phyloP scores from a whole-genome alignment of 768 basidiomycete genomes.

The Russula emetica region DNA sequence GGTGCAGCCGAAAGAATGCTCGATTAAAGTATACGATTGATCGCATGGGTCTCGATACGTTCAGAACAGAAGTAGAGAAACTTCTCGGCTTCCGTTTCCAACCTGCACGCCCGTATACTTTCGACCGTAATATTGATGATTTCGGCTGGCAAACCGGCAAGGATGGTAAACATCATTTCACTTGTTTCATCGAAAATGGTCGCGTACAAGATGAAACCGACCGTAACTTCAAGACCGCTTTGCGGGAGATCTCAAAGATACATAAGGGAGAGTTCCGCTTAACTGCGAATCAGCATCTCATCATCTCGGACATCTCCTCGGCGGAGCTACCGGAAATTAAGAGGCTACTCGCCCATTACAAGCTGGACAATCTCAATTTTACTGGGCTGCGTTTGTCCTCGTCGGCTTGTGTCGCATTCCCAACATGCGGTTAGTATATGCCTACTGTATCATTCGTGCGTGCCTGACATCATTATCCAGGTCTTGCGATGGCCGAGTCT shows the following conservation, averaged over 20 bases:
- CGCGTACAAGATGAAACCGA: constrained; percentile 93
- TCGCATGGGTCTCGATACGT: constrained; percentile 83
- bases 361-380: constrained; percentile 80
- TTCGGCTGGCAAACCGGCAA: constrained; percentile 89
- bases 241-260: constrained; percentile 87
- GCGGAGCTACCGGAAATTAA: constrained; percentile 77
- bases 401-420: constrained; percentile 96
- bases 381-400: constrained; percentile 80
- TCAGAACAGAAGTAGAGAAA: constrained; percentile 87
- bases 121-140: constrained; percentile 88
- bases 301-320: constrained; percentile 76
- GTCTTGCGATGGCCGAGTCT: constrained; percentile 76
- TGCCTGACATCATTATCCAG: constrained; percentile 32
- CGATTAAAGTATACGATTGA: constrained; percentile 97
- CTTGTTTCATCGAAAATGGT: constrained; percentile 95
- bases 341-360: constrained; percentile 72
- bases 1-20: constrained; percentile 56
- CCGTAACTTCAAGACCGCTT: constrained; percentile 85
- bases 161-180: constrained; percentile 88
- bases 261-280: constrained; percentile 93
- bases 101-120: constrained; percentile 71
- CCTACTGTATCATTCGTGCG: not conserved
- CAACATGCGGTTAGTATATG: constrained; percentile 67
- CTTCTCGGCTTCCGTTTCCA: constrained; percentile 74
- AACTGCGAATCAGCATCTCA: constrained; percentile 92